A percentile compares a stretch with the other conserved stretches of the same genome.
Conservation (phyloP, 164 flowering plant genomes). For the Berberis vulgaris region DNA sequence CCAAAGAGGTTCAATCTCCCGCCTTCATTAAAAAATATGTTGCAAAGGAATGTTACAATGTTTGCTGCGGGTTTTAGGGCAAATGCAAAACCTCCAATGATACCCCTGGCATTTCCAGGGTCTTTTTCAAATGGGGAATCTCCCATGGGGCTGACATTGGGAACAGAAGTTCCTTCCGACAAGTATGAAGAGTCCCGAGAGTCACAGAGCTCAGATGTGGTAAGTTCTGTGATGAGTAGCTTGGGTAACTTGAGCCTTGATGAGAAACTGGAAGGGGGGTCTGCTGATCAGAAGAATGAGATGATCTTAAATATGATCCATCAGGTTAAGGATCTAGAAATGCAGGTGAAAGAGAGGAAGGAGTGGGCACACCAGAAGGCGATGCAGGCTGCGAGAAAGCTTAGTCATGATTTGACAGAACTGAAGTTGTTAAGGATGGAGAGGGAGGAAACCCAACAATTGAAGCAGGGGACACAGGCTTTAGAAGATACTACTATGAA, state of each 20-base stretch:
- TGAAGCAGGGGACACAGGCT: conserved; percentile 83
- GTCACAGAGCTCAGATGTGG: conserved; percentile 37
- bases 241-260: conserved; percentile 75
- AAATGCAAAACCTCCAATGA: conserved; percentile 29
- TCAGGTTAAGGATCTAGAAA: conserved; percentile 77
- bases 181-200: conserved; percentile 28
- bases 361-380: conserved; percentile 99
- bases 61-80: conserved; percentile 83
- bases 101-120: conserved; percentile 27
- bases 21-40: conserved; percentile 63
- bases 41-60: conserved; percentile 71
- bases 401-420: conserved; percentile 80
- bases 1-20: conserved; percentile 81
- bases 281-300: conserved; percentile 65
- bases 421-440: conserved; percentile 83
- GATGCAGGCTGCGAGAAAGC: conserved; percentile 95
- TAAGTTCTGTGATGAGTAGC: conserved; percentile 56
- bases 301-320: conserved; percentile 45
- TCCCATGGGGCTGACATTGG: conserved; percentile 14
- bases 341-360: conserved; percentile 70
- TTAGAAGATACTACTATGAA: conserved; percentile 85
- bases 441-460: conserved; percentile 71
- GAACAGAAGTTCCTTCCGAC: background rate
- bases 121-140: conserved; percentile 13
- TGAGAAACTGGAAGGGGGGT: conserved; percentile 44